These are phyloP conservation scores for Kazachstania psychrophila DNA, from an alignment of 805 yeast genomes.

Conservation along the genomic window DNA sequence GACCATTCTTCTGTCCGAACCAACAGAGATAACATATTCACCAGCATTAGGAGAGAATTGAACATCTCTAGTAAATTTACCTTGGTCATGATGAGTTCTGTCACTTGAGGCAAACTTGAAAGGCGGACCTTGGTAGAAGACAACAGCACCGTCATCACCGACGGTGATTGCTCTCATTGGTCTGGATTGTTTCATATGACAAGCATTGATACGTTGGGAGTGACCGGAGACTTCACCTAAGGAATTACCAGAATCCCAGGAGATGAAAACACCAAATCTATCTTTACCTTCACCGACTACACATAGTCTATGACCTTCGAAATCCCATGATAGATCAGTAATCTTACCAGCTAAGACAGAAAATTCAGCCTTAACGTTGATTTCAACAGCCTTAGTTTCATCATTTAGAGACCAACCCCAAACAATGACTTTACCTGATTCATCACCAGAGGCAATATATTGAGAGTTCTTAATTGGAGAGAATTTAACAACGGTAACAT, in stretches of 20 bases:
- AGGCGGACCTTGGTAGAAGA: slow-evolving; percentile 87
- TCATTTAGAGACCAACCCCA: slow-evolving; percentile 60
- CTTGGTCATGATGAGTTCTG: slow-evolving; percentile 55
- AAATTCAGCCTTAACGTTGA: slow-evolving; percentile 67
- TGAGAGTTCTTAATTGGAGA: slow-evolving; percentile 68
- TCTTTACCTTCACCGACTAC: slow-evolving; percentile 95
- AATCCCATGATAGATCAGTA: slow-evolving; percentile 85
- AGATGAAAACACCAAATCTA: slow-evolving; percentile 82
- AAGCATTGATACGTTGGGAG: slow-evolving; percentile 72
- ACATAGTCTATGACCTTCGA: slow-evolving; percentile 72
- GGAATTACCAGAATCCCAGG: slow-evolving; percentile 94
- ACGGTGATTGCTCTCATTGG: slow-evolving; percentile 93
- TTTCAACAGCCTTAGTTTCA: slow-evolving; percentile 36
- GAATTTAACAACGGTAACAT: slow-evolving; percentile 77
- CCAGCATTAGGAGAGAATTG: slow-evolving; percentile 72
- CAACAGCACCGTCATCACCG: slow-evolving; percentile 78
- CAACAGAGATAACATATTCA: slow-evolving; percentile 59
- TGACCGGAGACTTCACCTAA: slow-evolving; percentile 95
- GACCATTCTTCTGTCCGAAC: slow-evolving; percentile 70
- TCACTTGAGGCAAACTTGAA: slow-evolving; percentile 72
- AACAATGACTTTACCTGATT: slow-evolving; percentile 75
- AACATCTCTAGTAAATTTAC: slow-evolving; percentile 71
- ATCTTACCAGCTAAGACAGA: slow-evolving; percentile 73
- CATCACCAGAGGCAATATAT: slow-evolving; percentile 88
- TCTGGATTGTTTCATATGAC: slow-evolving; percentile 71